A percentile compares a stretch with the other conserved stretches of the same genome.
phyloP scores from a whole-genome alignment of 2,329 filamentous ascomycete species.

The Ceratocystis harringtonii region DNA sequence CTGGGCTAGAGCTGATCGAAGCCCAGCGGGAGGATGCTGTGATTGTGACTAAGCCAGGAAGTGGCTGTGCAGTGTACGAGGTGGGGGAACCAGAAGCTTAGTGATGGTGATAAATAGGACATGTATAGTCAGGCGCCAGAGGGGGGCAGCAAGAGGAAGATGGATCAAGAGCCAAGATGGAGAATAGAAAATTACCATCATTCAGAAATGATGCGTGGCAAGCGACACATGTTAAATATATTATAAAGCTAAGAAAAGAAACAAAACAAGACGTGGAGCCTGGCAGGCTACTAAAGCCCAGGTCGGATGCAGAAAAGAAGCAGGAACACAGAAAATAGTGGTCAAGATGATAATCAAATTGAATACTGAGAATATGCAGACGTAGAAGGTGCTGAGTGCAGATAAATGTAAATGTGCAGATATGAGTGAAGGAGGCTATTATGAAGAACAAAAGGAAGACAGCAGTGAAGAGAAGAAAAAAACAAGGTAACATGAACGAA shows the following conservation, averaged over 20 bases:
- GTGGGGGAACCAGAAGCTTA: not conserved
- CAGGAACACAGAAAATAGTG: not conserved
- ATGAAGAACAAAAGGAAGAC: not conserved
- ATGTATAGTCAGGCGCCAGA: not conserved
- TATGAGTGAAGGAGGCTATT: not conserved
- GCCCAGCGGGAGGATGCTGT: slow-evolving; percentile 62
- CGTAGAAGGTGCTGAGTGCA: not conserved
- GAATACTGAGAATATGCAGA: not conserved
- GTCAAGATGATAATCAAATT: too few relatives aligned
- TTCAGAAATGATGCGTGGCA: not conserved
- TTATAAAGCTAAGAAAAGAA: not conserved
- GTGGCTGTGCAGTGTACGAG: slow-evolving; percentile 36
- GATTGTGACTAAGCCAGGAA: slow-evolving; percentile 75
- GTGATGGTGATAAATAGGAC: not conserved
- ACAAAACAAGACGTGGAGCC: not conserved
- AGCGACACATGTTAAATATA: not conserved
- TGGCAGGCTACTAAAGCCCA: not conserved
- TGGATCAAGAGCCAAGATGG: not conserved
- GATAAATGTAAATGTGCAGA: not conserved
- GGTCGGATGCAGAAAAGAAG: not conserved
- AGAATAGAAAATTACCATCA: not conserved
- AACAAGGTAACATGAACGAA: slow-evolving; percentile 3
- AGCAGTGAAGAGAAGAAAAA: not conserved
- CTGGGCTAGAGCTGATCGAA: slow-evolving; percentile 35
- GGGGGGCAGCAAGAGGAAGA: not conserved